Conservation (phyloP, 768 basidiomycete species). For the Tulasnella sp. region DNA sequence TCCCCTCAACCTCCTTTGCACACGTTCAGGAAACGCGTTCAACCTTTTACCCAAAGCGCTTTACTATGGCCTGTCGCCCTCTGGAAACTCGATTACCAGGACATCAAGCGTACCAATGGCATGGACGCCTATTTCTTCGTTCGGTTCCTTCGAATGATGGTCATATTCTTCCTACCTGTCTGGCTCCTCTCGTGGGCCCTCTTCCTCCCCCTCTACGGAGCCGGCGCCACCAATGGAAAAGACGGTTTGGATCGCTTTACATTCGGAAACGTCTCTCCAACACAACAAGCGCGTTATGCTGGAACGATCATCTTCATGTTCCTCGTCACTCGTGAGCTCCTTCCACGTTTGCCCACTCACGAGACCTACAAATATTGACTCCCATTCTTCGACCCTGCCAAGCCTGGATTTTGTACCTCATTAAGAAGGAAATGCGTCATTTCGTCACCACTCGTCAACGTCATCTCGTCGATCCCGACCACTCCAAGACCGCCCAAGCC, state of each 20-base stretch:
- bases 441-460: slow-evolving; percentile 76
- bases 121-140: slow-evolving; percentile 92
- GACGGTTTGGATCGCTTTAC: slow-evolving; percentile 62
- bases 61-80: slow-evolving; percentile 63
- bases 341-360: not conserved
- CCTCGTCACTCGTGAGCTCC: slow-evolving; percentile 56
- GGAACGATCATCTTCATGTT: slow-evolving; percentile 74
- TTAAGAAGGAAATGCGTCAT: slow-evolving; percentile 69
- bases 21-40: slow-evolving; percentile 46
- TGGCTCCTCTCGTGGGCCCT: slow-evolving; percentile 86
- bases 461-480: slow-evolving; percentile 64
- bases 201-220: slow-evolving; percentile 62
- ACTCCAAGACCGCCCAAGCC: slow-evolving; percentile 75
- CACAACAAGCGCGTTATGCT: slow-evolving; percentile 53
- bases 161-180: slow-evolving; percentile 75
- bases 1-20: slow-evolving; percentile 17
- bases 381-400: not conserved
- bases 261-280: slow-evolving; percentile 63
- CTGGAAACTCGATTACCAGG: slow-evolving; percentile 51
- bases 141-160: slow-evolving; percentile 74
- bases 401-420: slow-evolving; percentile 84
- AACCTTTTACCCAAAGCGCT: slow-evolving; percentile 42
- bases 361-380: not conserved
- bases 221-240: slow-evolving; percentile 40
- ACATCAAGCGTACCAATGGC: slow-evolving; percentile 62